A percentile compares a stretch with the other conserved stretches of the same genome.
Evolutionary conservation across 140 eudicot genomes (phyloP).

Genomic region (Senecio squalidus): DNA sequence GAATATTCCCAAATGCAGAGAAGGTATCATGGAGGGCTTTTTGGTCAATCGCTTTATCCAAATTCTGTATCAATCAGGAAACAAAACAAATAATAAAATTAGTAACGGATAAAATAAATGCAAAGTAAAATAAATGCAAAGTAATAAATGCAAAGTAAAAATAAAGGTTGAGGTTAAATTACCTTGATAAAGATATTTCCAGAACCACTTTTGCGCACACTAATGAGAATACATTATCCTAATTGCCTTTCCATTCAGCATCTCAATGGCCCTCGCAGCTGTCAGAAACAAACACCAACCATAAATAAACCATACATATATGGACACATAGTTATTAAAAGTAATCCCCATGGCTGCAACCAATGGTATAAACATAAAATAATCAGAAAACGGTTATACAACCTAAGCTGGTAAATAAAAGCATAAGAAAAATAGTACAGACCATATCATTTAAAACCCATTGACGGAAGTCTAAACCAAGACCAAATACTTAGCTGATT

Average conservation of each 20-base stretch:
- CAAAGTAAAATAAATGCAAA: neutral
- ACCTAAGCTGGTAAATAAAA: neutral
- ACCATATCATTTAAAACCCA: neutral
- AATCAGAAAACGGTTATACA: neutral
- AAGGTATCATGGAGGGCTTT: slow-evolving; percentile 63
- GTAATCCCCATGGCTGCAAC: no score
- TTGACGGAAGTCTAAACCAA: neutral
- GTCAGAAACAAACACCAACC: slow-evolving; percentile 11
- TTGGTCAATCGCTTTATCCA: slow-evolving; percentile 66
- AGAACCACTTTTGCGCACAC: slow-evolving; percentile 52
- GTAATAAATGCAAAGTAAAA: no score
- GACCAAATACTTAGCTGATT: neutral
- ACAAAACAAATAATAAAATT: neutral
- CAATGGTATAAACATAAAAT: no score
- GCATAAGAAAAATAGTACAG: neutral
- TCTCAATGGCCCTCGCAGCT: slow-evolving; percentile 62
- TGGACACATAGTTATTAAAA: neutral
- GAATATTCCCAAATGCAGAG: slow-evolving; percentile 51
- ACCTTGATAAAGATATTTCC: slow-evolving; percentile 71
- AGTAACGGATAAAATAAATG: neutral
- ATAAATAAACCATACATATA: no score
- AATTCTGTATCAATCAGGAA: slow-evolving; percentile 30
- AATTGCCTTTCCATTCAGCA: slow-evolving; percentile 57
- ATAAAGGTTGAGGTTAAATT: neutral
- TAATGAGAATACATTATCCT: slow-evolving; percentile 59